These are phyloP conservation scores for Saccharomycopsis amapae DNA, from an alignment of 805 yeast species.

Conservation along the genomic window DNA sequence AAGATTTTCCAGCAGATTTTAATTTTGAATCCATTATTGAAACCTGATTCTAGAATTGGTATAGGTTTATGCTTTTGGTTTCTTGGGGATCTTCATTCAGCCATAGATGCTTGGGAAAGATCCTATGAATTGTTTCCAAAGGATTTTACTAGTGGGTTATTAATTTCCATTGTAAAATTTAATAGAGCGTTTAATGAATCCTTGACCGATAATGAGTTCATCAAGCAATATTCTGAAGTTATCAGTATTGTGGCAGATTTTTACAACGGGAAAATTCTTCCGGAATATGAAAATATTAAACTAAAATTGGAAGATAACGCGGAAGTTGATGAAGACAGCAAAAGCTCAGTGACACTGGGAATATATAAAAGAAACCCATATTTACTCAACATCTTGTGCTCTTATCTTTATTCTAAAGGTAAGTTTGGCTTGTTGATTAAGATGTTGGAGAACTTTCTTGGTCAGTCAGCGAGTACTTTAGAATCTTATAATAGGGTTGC, in stretches of 20 bases:
- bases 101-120: conserved; percentile 77
- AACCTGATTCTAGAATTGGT: conserved; percentile 92
- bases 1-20: conserved; percentile 79
- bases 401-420: conserved; percentile 65
- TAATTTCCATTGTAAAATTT: conserved; percentile 62
- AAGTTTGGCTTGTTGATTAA: conserved; percentile 51
- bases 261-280: conserved; percentile 6
- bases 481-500: conserved; percentile 35
- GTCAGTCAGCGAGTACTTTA: conserved; percentile 19
- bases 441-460: conserved; percentile 41
- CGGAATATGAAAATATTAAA: not conserved
- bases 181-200: conserved; percentile 54
- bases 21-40: conserved; percentile 63
- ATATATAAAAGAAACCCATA: conserved; percentile 47
- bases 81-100: conserved; percentile 69
- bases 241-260: conserved; percentile 30
- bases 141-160: conserved; percentile 52
- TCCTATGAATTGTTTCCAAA: conserved; percentile 58
- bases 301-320: not conserved
- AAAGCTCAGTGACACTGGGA: conserved; percentile 27
- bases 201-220: conserved; percentile 54
- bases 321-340: not conserved
- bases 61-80: conserved; percentile 93
- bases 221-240: conserved; percentile 49
- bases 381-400: conserved; percentile 57